phyloP scores from a whole-genome alignment of 2,329 filamentous ascomycete genomes.

The Fusarium sp. region DNA sequence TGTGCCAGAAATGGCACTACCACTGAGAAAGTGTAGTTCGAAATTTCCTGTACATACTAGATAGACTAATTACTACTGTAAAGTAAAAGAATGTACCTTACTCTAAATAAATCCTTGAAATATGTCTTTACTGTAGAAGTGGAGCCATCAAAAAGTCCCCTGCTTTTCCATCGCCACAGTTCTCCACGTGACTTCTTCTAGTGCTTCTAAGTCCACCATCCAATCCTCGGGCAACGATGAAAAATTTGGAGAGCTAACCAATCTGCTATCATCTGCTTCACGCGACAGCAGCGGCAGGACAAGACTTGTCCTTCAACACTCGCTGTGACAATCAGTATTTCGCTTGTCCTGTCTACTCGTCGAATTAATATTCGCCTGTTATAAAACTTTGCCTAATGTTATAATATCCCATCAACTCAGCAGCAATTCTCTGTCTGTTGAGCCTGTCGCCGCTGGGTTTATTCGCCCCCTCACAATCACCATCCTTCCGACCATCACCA shows the following conservation, averaged over 20 bases:
- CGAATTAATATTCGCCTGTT: not conserved
- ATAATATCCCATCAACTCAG: conserved; percentile 36
- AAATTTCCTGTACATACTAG: too few species aligned
- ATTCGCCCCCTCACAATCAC: conserved; percentile 7
- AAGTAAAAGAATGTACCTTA: too few species aligned
- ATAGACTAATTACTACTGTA: too few species aligned
- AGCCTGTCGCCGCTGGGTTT: conserved; percentile 16
- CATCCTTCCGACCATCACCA: conserved; percentile 8
- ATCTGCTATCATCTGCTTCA: conserved; percentile 39
- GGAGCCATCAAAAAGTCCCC: conserved; percentile 10
- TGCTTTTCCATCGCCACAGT: conserved; percentile 21
- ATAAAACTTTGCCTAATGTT: conserved; percentile 41
- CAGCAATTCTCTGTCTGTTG: conserved; percentile 35
- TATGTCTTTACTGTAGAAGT: too few species aligned
- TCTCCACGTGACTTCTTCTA: conserved; percentile 40
- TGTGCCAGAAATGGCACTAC: too few species aligned
- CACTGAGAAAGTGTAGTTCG: too few species aligned
- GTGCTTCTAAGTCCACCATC: conserved; percentile 14
- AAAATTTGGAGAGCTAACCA: conserved; percentile 48
- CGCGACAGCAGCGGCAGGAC: conserved; percentile 43
- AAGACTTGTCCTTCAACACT: conserved; percentile 35
- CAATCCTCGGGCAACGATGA: conserved; percentile 37
- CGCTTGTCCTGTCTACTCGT: conserved; percentile 9
- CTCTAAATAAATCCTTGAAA: too few species aligned
- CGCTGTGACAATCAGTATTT: conserved; percentile 13